Percentiles rank a stretch among this genome's conserved stretches.
Conservation (phyloP, 768 basidiomycete species). For the Termitomyces sp. region DNA sequence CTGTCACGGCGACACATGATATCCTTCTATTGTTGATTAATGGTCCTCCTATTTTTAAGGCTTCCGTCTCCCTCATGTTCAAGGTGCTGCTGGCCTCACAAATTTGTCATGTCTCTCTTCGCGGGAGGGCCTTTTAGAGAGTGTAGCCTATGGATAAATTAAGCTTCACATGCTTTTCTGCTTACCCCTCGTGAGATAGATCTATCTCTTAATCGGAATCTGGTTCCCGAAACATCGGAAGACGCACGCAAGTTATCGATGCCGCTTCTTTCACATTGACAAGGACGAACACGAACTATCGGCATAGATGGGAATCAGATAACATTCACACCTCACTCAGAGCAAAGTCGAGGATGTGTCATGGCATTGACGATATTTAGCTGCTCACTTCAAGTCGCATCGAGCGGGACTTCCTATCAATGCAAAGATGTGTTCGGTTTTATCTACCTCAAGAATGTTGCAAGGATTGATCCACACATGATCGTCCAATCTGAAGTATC, state of each 20-base stretch:
- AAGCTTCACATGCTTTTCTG: background rate
- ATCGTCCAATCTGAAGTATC: background rate
- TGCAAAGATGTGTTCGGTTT: too few species aligned
- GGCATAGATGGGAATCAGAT: background rate
- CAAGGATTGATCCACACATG: background rate
- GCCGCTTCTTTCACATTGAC: background rate
- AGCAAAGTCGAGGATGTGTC: background rate
- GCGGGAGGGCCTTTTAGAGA: background rate
- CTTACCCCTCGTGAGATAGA: background rate
- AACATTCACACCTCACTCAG: background rate
- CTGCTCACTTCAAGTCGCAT: background rate
- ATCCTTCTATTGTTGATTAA: background rate
- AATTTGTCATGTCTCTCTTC: background rate
- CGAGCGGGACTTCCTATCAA: background rate
- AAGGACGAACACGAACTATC: background rate
- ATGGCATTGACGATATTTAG: background rate
- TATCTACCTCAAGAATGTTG: background rate
- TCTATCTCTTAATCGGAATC: background rate
- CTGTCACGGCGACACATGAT: background rate
- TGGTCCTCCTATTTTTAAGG: background rate
- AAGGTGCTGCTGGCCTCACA: background rate
- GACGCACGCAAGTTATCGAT: background rate
- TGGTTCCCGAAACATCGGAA: background rate
- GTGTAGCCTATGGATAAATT: background rate
- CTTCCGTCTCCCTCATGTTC: background rate